Evolutionary conservation across 2,329 filamentous ascomycete species (phyloP), one percentile per base, ranked within the genome.

Genomic region (Colletotrichum chlorophyti): DNA sequence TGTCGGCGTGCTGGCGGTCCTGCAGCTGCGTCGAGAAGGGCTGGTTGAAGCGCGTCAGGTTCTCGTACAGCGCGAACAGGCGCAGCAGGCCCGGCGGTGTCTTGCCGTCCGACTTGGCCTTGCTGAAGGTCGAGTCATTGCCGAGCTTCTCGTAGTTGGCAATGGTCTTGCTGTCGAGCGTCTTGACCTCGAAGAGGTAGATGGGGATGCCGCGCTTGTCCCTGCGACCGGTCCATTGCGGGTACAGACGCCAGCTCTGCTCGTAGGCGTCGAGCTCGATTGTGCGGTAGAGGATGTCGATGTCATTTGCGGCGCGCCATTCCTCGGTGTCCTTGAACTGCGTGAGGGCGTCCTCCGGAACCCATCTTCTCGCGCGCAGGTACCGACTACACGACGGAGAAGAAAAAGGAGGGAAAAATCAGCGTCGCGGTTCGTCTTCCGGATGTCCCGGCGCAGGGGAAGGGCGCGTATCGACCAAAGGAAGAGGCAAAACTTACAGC

Each of bases 1-100:
- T 93, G 63, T 88, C 85, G 4, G 89, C 83, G 70, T 91, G 79
- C 7, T 88, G 85, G 67, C 93, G 85, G 66, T 91, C 84, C 41
- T 79, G 77, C 61, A 96, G 83, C 67, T 90, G 84, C 34, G 91
- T 91, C 76, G 91, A 93, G 40, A 97, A 77, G 3, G 94, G 93
- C 77, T 96, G 87, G 63, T 89, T 88, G 74, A 97, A 97, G 65
- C 90, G 85, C 31, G 90, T 93, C 55, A 97, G 82, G 75, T 95
- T 95, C 77, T 98, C 94, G 78, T 98, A 98, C 14, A 97, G 82
- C 2, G 93, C 92, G 71, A 97, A 97, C 5, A 98, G 83, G 21
- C 92, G 90, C 49, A 97, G 80, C 69, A 97, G 84, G 69, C 91
- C 91, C 23, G 89, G 79, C 0, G 90, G 84, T 2, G 85, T 89